These are phyloP conservation scores for Cardamine resedifolia DNA, from an alignment of 345 rosid genomes.

Conservation along the genomic window DNA sequence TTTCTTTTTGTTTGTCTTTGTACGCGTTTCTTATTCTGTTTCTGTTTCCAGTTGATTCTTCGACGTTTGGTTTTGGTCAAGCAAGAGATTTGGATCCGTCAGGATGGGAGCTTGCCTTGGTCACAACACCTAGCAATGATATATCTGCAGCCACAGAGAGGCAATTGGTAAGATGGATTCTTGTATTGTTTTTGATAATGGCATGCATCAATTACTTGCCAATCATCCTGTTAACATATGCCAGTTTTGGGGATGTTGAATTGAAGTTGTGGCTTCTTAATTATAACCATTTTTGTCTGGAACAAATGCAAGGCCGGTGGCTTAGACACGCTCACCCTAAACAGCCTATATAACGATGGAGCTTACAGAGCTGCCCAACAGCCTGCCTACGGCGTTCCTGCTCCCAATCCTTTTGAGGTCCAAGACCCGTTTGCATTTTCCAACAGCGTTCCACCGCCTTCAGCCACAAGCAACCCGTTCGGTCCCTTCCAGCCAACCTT, in stretches of 20 bases:
- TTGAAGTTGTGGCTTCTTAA: background rate
- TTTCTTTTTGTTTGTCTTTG: constrained; percentile 1
- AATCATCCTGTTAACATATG: background rate
- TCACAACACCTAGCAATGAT: constrained; percentile 64
- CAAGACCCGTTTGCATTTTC: constrained; percentile 64
- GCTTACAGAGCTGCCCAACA: constrained; percentile 59
- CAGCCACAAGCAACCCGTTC: constrained; percentile 60
- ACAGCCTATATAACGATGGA: constrained; percentile 75
- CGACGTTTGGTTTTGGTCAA: constrained; percentile 54
- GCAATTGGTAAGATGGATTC: constrained; percentile 61
- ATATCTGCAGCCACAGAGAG: constrained; percentile 66
- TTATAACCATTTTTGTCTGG: background rate
- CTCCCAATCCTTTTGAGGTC: constrained; percentile 79
- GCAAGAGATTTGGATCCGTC: constrained; percentile 54
- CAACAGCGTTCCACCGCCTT: constrained; percentile 44
- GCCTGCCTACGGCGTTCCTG: constrained; percentile 58
- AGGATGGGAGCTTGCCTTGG: constrained; percentile 91
- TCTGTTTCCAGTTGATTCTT: constrained; percentile 44
- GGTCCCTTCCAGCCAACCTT: constrained; percentile 57
- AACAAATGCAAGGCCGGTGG: constrained; percentile 66
- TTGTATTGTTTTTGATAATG: constrained; percentile 7
- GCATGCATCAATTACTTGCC: background rate
- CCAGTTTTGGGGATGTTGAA: background rate
- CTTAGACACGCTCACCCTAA: constrained; percentile 72
- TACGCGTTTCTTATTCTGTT: constrained; percentile 13